Base-by-base conservation (phyloP, 75 land plant genomes). In the Isoetes taiwanensis region DNA sequence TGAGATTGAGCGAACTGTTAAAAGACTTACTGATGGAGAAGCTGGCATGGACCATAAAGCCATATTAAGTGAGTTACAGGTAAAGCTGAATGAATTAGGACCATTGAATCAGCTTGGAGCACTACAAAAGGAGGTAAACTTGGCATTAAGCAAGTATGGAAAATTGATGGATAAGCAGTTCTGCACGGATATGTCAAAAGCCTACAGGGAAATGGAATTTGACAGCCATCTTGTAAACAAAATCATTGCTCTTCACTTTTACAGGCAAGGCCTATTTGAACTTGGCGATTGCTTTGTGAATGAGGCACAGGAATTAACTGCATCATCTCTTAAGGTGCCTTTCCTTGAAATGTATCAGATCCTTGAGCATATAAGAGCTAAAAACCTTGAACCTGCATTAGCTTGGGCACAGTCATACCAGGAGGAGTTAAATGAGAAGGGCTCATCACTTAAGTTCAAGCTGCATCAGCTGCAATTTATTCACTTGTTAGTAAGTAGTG, bases 381-480 rank as follows among this genome's bases (percentile, higher is more conserved):
- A 63, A 55, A 73, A 93, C 59, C 68, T 93, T 12, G 65, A 61
- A 43, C 96, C 96, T 23, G 96, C 98, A 21, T 71, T 93, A 20
- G 65, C 58, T 2, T 93, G 98, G 98, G 83, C 73, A 9, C 30
- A 65, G 24, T 31, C 54, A 8, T 72, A 93, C 24, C 64, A 65
- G 2, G 73, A 73, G 9, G 64, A 66, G 17, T 83, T 93, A 31
- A 46, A 42, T 58, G 61, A 77, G 52, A 80, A 63, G 48, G 78
- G 85, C 11, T 88, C 86, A 2, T 41, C 66, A 26, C 75, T 94
- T 11, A 83, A 82, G 62, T 70, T 88, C 32, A 81, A 88, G 41
- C 78, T 94, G 34, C 99, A 89, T 41, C 41, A 70, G 5, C 79
- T 77, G 27, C 90, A 84, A 72, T 94, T 72, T 67, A 71, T 84